Evolutionary conservation across 2,329 filamentous ascomycete species (phyloP).

Genomic region (Monilinia laxa): DNA sequence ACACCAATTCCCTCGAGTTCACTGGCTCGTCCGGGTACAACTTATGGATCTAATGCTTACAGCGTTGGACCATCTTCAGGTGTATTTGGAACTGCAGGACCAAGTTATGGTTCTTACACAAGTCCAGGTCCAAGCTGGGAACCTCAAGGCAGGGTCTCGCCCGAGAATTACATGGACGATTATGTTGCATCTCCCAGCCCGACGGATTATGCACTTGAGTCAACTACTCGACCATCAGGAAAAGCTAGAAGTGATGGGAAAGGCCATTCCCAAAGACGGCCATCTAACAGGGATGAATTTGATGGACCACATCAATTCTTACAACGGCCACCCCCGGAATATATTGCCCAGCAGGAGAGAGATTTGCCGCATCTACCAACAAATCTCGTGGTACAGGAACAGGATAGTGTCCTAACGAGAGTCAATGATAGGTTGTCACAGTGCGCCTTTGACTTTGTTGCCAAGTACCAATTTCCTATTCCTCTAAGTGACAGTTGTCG

Average conservation of each 20-base stretch:
- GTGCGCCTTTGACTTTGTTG: constrained; percentile 87
- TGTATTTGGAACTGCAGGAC: constrained; percentile 37
- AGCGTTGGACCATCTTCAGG: constrained; percentile 35
- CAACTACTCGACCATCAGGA: constrained; percentile 45
- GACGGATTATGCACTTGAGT: constrained; percentile 61
- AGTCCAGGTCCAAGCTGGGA: constrained; percentile 38
- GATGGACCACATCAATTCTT: constrained; percentile 84
- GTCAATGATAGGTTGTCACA: constrained; percentile 84
- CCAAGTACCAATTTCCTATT: constrained; percentile 88
- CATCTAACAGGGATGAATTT: constrained; percentile 84
- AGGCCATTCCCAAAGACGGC: constrained; percentile 54
- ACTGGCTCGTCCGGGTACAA: constrained; percentile 34
- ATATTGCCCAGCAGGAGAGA: constrained; percentile 73
- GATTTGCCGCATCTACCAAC: constrained; percentile 80
- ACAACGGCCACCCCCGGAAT: constrained; percentile 67
- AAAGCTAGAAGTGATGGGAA: constrained; percentile 51
- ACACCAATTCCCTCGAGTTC: constrained; percentile 28
- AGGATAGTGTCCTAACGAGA: constrained; percentile 75
- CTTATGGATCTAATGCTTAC: constrained; percentile 39
- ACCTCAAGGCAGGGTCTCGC: constrained; percentile 39
- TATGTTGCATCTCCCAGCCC: constrained; percentile 56
- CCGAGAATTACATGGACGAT: constrained; percentile 40
- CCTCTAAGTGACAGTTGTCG: constrained; percentile 76
- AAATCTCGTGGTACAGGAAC: constrained; percentile 78
- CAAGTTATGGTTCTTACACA: constrained; percentile 37